A percentile compares a stretch with the other conserved stretches of the same genome.
Conservation (phyloP, 176 grass and related monocot species). For the Eleusine coracana region DNA sequence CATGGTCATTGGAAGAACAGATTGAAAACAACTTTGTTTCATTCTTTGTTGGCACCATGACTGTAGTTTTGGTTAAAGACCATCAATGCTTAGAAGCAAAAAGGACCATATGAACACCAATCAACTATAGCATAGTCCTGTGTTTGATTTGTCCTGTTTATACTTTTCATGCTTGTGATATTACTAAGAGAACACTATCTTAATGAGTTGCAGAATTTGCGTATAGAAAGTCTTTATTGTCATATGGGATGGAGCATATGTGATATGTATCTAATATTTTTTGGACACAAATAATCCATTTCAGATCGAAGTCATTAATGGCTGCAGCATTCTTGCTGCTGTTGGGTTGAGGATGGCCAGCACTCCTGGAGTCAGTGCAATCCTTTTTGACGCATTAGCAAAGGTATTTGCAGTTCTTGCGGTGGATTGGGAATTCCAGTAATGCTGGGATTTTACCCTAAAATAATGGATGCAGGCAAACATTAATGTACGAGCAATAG, state of each 20-base stretch:
- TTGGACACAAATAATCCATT: slow-evolving; percentile 29
- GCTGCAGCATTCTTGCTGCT: slow-evolving; percentile 95
- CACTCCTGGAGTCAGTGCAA: slow-evolving; percentile 96
- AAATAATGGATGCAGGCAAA: slow-evolving; percentile 67
- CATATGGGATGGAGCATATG: background rate
- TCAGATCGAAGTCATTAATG: slow-evolving; percentile 90
- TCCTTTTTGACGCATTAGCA: slow-evolving; percentile 97
- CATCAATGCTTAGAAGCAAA: background rate
- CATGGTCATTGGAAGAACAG: background rate
- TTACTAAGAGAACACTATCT: slow-evolving; percentile 9
- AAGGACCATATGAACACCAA: background rate
- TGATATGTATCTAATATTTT: background rate
- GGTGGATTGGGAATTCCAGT: slow-evolving; percentile 28
- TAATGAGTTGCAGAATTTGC: background rate
- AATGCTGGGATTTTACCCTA: slow-evolving; percentile 19
- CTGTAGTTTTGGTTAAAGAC: background rate
- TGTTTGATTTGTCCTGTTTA: background rate
- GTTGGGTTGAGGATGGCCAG: slow-evolving; percentile 97
- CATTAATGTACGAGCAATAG: slow-evolving; percentile 97
- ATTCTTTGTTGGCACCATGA: slow-evolving; percentile 6
- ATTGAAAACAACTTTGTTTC: background rate
- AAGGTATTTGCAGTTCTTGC: slow-evolving; percentile 60
- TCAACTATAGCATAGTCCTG: background rate
- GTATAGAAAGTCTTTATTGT: background rate
- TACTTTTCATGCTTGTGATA: slow-evolving; percentile 10